Conservation (phyloP, 2,329 filamentous ascomycete species). For the Xylariales sp. region DNA sequence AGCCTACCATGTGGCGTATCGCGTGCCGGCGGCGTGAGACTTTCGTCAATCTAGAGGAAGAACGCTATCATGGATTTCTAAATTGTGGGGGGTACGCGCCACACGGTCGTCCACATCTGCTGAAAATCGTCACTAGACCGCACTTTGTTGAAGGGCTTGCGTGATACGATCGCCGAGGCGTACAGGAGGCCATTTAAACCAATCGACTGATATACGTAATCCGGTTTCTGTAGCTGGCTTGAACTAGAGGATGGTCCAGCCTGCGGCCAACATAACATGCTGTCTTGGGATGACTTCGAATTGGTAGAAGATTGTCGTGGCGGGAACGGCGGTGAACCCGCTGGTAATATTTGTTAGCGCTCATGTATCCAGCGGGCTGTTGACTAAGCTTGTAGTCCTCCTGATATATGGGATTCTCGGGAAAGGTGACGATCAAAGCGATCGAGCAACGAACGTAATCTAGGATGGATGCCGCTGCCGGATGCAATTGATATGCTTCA, state of each 20-base stretch:
- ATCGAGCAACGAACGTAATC: conserved; percentile 47
- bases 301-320: background rate
- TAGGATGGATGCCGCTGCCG: conserved; percentile 42
- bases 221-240: too few relatives aligned
- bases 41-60: conserved; percentile 43
- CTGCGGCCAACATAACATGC: background rate
- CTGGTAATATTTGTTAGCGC: conserved; percentile 28
- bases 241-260: too few relatives aligned
- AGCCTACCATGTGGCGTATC: conserved; percentile 36
- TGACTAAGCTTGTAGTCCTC: conserved; percentile 34
- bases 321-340: conserved; percentile 12
- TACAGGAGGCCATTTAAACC: conserved; percentile 44
- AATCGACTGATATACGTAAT: conserved; percentile 43
- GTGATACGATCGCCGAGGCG: conserved; percentile 38
- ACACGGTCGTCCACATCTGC: conserved; percentile 41
- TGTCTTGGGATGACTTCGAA: background rate
- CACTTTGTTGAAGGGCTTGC: conserved; percentile 35
- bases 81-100: conserved; percentile 39
- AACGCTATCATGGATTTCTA: conserved; percentile 46
- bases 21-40: conserved; percentile 35
- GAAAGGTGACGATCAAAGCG: conserved; percentile 36
- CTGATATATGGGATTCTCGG: conserved; percentile 26
- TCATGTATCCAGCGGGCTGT: conserved; percentile 36
- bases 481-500: conserved; percentile 38
- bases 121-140: conserved; percentile 35